Evolutionary conservation across 192 early-diverging fungal genomes (phyloP).

Genomic region (Entomortierella lignicola): DNA sequence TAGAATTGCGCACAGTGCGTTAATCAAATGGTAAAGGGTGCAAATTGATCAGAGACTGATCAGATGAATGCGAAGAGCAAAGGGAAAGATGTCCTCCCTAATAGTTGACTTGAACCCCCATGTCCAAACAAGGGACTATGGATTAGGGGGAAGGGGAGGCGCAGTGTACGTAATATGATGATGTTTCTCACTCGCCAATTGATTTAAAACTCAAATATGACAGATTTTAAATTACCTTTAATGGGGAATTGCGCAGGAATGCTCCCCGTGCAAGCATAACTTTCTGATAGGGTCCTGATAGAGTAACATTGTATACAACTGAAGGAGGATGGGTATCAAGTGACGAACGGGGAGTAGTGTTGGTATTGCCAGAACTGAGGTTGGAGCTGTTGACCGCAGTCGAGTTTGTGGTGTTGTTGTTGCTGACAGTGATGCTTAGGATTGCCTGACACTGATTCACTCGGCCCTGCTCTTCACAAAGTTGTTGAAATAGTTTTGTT

Average conservation of each 20-base stretch:
- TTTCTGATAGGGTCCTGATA: constrained; percentile 48
- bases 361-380: neutral
- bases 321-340: constrained; percentile 42
- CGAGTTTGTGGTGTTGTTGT: constrained; percentile 10
- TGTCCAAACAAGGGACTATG: neutral
- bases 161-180: neutral
- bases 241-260: constrained; percentile 57
- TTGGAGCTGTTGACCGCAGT: neutral
- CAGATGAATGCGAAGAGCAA: neutral
- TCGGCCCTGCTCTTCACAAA: constrained; percentile 29
- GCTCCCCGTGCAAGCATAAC: constrained; percentile 56
- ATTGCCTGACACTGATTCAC: constrained; percentile 31
- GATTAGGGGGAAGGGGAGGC: neutral
- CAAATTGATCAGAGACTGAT: neutral
- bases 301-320: constrained; percentile 58
- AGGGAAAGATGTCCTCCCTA: neutral
- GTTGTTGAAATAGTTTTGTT: constrained; percentile 30
- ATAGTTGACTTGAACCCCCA: too few relatives aligned
- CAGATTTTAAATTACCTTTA: constrained; percentile 47
- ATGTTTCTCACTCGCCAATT: too few relatives aligned
- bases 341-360: neutral
- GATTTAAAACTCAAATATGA: neutral
- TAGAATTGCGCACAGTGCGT: too few relatives aligned
- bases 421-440: constrained; percentile 16
- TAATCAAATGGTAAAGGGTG: neutral